Percentiles rank a stretch among this genome's conserved stretches.
These are phyloP conservation scores for Polytrichum commune DNA, from an alignment of 225 moss, liverwort and hornwort genomes.

Conservation along the genomic window DNA sequence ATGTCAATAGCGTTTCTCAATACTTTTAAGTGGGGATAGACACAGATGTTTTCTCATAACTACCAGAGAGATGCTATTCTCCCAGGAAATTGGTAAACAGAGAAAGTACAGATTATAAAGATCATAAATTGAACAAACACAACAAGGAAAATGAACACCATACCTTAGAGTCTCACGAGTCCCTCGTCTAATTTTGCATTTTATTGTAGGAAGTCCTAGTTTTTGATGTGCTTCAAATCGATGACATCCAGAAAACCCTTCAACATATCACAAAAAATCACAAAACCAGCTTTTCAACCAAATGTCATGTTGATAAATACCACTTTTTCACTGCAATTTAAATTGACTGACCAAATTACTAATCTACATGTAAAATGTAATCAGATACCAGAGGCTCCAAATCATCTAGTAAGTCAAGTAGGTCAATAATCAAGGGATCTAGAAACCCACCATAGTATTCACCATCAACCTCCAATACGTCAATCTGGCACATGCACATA, in stretches of 20 bases:
- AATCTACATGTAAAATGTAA: no score
- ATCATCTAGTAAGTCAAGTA: not conserved
- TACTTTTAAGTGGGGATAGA: not conserved
- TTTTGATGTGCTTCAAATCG: constrained; percentile 90
- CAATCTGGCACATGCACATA: constrained; percentile 58
- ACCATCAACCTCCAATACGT: constrained; percentile 90
- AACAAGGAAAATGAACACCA: not conserved
- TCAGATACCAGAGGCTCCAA: no score
- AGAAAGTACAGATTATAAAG: not conserved
- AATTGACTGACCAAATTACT: no score
- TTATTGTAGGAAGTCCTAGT: constrained; percentile 90
- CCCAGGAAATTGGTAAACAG: not conserved
- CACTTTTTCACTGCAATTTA: not conserved
- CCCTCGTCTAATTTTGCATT: constrained; percentile 83
- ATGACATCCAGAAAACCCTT: constrained; percentile 96
- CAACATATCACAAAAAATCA: constrained; percentile 1
- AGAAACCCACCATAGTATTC: constrained; percentile 64
- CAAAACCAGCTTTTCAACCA: not conserved
- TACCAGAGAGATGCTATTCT: not conserved
- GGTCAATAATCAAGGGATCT: not conserved
- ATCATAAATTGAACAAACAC: not conserved
- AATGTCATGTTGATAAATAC: not conserved
- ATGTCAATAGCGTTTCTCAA: not conserved
- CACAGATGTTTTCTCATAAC: not conserved
- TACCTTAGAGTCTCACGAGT: constrained; percentile 90